Evolutionary conservation across 2,329 filamentous ascomycete species (phyloP).

Genomic region (Dothidotthia symphoricarpi): DNA sequence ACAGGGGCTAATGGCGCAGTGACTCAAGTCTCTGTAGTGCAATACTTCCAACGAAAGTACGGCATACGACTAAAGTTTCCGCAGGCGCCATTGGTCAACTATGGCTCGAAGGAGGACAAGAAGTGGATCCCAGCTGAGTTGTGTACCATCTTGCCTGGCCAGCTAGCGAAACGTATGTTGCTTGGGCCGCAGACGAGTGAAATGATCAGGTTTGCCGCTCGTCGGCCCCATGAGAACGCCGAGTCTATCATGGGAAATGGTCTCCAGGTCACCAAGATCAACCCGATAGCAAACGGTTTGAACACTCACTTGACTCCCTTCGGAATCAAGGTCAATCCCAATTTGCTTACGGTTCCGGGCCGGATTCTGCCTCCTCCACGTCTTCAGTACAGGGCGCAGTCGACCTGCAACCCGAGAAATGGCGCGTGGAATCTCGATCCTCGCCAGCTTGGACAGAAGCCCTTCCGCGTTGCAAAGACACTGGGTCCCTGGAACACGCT

Average conservation of each 20-base stretch:
- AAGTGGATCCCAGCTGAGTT: slow-evolving; percentile 39
- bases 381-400: slow-evolving; percentile 56
- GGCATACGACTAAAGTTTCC: slow-evolving; percentile 20
- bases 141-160: slow-evolving; percentile 32
- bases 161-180: slow-evolving; percentile 29
- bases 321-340: slow-evolving; percentile 60
- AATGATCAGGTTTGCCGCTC: slow-evolving; percentile 36
- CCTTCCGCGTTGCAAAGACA: slow-evolving; percentile 22
- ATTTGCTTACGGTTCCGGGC: slow-evolving; percentile 69
- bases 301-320: slow-evolving; percentile 49
- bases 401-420: slow-evolving; percentile 39
- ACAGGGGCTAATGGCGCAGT: slow-evolving; percentile 12
- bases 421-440: slow-evolving; percentile 69
- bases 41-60: slow-evolving; percentile 23
- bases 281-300: slow-evolving; percentile 18
- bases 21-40: slow-evolving; percentile 13
- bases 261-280: slow-evolving; percentile 27
- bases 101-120: slow-evolving; percentile 17
- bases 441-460: slow-evolving; percentile 19
- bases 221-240: slow-evolving; percentile 31
- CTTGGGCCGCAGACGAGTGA: slow-evolving; percentile 27
- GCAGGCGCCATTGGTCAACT: slow-evolving; percentile 32
- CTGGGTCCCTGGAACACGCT: slow-evolving; percentile 31
- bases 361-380: slow-evolving; percentile 64
- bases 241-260: slow-evolving; percentile 29